Percentiles rank a stretch among this genome's conserved stretches.
Conservation (phyloP, 140 eudicot species). For the Anethum foeniculum region DNA sequence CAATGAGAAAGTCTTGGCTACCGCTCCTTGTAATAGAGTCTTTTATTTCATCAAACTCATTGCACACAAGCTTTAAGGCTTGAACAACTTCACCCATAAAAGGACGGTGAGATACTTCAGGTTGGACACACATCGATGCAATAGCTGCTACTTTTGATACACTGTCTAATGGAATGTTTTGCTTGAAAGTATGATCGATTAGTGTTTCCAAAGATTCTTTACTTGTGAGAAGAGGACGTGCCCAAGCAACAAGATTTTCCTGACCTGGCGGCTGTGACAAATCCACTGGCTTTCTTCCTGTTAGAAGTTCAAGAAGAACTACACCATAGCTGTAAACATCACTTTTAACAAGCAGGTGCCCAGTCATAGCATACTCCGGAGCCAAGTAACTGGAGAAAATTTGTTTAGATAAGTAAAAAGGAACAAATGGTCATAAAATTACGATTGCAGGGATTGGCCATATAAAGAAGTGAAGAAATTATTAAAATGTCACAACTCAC, state of each 20-base stretch:
- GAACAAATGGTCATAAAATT: not conserved
- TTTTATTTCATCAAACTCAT: conserved; percentile 66
- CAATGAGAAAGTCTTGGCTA: conserved; percentile 32
- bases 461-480: not conserved
- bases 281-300: conserved; percentile 93
- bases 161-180: conserved; percentile 53
- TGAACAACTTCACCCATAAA: conserved; percentile 99
- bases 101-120: conserved; percentile 94
- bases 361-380: conserved; percentile 99
- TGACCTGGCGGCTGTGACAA: conserved; percentile 88
- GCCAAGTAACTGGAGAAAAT: conserved; percentile 67
- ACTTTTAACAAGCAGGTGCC: conserved; percentile 91
- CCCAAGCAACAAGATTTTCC: conserved; percentile 94
- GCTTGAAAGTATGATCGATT: conserved; percentile 45
- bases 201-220: conserved; percentile 51
- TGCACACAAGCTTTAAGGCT: conserved; percentile 80
- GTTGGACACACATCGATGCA: conserved; percentile 98
- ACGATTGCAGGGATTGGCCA: not conserved
- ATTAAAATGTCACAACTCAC: not conserved
- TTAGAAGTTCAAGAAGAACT: conserved; percentile 90
- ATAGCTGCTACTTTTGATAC: conserved; percentile 81
- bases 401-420: not conserved
- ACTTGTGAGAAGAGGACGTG: conserved; percentile 77
- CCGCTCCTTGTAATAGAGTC: conserved; percentile 42
- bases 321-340: conserved; percentile 99